Percentiles rank a stretch among this genome's conserved stretches.
Evolutionary conservation across 495 filamentous ascomycete genomes (phyloP).

Genomic region (Penicillium cinerascens): DNA sequence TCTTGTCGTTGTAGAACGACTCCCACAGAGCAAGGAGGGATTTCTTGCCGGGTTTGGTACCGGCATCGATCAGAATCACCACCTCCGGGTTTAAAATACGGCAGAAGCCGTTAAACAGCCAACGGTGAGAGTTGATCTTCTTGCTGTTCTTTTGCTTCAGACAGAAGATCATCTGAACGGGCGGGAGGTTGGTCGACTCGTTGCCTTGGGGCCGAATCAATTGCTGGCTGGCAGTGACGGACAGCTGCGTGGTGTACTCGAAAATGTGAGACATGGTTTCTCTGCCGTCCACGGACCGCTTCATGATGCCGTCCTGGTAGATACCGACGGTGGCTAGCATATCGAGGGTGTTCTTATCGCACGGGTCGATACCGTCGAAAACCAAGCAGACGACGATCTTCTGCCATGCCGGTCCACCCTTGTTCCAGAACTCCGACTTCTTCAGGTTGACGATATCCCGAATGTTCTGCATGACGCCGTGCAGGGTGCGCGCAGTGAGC

Average conservation of each 20-base stretch:
- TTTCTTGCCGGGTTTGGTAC: constrained; percentile 90
- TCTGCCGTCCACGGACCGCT: constrained; percentile 93
- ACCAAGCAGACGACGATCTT: constrained; percentile 96
- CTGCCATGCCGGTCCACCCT: constrained; percentile 97
- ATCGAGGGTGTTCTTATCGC: constrained; percentile 93
- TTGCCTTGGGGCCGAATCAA: constrained; percentile 87
- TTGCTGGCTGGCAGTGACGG: constrained; percentile 91
- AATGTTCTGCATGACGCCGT: constrained; percentile 98
- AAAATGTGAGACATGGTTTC: constrained; percentile 96
- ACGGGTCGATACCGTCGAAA: constrained; percentile 96
- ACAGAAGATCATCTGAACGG: constrained; percentile 98
- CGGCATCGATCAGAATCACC: constrained; percentile 92
- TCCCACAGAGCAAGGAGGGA: constrained; percentile 94
- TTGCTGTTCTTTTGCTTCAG: constrained; percentile 98
- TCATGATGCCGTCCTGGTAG: constrained; percentile 97
- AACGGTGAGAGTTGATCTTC: constrained; percentile 99
- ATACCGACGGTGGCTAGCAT: constrained; percentile 90
- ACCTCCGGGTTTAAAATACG: constrained; percentile 95
- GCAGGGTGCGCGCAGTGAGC: constrained; percentile 84
- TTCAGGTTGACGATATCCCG: constrained; percentile 97
- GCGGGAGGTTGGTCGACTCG: constrained; percentile 77
- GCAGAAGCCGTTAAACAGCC: constrained; percentile 97
- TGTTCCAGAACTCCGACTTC: constrained; percentile 99
- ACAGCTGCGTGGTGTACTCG: constrained; percentile 99
- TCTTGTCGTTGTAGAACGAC: constrained; percentile 98